A percentile compares a stretch with the other conserved stretches of the same genome.
phyloP scores from a whole-genome alignment of 495 filamentous ascomycete species.

The Trypethelium eluteriae region DNA sequence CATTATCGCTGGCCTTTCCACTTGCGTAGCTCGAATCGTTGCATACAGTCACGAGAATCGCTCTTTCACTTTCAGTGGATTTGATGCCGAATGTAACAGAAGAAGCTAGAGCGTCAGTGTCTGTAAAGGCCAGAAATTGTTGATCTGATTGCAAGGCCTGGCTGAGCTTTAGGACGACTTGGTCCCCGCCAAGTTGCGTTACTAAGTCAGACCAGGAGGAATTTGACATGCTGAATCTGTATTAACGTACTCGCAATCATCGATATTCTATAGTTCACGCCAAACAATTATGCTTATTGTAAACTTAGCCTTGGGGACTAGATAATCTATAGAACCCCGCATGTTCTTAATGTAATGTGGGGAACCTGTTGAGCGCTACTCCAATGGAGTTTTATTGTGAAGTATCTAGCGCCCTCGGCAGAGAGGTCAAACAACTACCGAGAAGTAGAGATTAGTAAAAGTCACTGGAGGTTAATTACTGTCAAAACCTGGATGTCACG shows the following conservation, averaged over 20 bases:
- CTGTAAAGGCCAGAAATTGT: constrained; percentile 35
- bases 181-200: constrained; percentile 14
- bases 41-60: constrained; percentile 31
- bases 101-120: constrained; percentile 29
- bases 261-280: neutral
- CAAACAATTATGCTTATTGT: neutral
- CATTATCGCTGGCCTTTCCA: constrained; percentile 21
- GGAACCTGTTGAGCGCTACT: neutral
- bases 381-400: neutral
- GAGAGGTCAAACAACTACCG: no score
- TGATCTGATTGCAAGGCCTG: constrained; percentile 21
- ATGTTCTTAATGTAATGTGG: neutral
- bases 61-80: constrained; percentile 30
- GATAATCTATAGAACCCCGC: neutral
- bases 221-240: neutral
- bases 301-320: neutral
- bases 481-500: no score
- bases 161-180: constrained; percentile 19
- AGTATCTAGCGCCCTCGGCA: no score
- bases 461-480: neutral
- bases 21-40: constrained; percentile 14
- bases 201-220: constrained; percentile 23
- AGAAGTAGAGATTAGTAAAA: neutral
- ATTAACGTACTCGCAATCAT: neutral
- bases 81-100: constrained; percentile 35